These are phyloP conservation scores for Ustilago loliicola DNA, from an alignment of 1,284 basidiomycete genomes.

Conservation along the genomic window DNA sequence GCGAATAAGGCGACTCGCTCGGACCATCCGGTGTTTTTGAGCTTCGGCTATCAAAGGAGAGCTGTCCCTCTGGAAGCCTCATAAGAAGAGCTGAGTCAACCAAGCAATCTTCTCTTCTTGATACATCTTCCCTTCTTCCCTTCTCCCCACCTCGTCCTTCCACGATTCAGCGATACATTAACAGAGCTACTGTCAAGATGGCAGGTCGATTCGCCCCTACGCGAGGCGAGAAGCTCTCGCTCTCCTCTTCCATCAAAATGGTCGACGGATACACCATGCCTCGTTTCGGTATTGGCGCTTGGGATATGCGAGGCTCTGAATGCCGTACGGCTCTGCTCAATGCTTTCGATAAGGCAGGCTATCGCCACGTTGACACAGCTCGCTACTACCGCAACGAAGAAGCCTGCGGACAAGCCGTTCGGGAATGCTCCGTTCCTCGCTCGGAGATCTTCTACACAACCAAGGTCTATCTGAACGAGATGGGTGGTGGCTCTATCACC, in stretches of 20 bases:
- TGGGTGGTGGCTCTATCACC: conserved; percentile 70
- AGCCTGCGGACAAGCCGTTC: conserved; percentile 85
- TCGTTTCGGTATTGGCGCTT: conserved; percentile 53
- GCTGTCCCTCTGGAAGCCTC: neutral
- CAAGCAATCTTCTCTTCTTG: neutral
- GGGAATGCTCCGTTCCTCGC: conserved; percentile 79
- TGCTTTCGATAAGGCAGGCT: conserved; percentile 70
- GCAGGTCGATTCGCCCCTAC: conserved; percentile 32
- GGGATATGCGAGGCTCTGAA: conserved; percentile 46
- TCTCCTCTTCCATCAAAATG: conserved; percentile 38
- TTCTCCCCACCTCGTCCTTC: neutral
- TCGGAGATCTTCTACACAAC: conserved; percentile 86
- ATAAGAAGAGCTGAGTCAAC: neutral
- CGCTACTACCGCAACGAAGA: conserved; percentile 78
- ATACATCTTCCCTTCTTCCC: neutral
- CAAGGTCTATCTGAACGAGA: conserved; percentile 74
- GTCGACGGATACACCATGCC: conserved; percentile 46
- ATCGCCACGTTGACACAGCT: conserved; percentile 65
- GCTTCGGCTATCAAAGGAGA: conserved; percentile 4
- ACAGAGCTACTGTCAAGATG: conserved; percentile 13
- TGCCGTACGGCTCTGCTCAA: conserved; percentile 34
- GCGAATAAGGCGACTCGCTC: neutral
- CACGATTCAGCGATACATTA: neutral
- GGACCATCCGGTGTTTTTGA: neutral
- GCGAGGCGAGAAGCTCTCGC: conserved; percentile 27